Evolutionary conservation across 1,284 basidiomycete genomes (phyloP), one percentile per base, ranked within the genome.

Genomic region (Trametes pubescens): DNA sequence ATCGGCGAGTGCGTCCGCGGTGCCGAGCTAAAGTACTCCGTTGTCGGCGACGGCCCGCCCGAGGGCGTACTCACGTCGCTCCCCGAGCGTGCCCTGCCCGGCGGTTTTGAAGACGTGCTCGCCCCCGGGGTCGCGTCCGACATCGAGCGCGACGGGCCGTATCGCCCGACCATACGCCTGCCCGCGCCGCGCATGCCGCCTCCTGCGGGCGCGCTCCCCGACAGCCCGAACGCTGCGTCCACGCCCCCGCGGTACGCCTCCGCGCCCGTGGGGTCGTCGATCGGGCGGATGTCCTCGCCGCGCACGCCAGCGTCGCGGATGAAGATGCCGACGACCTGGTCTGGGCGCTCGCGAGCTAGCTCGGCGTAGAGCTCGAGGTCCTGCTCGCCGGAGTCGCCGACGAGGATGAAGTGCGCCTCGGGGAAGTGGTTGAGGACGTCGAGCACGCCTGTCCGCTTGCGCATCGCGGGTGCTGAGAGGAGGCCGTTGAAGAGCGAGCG

Each of bases 301-400:
- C 72, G 75, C 5, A 73, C 72, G 38, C 79, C 84, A 59, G 89
- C 91, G 71, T 95, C 90, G 29, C 94, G 84, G 53, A 96, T 87
- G 76, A 93, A 93, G 46, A 96, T 85, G 2, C 82, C 92, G 4
- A 88, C 76, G 43, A 94, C 82, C 72, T 91, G 89, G 10, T 77
- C 67, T 0, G 92, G 90, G 18, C 87, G 82, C 63, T 93, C 89
- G 22, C 78, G 76, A 0, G 94, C 93, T 22, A 95, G 73, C 63
- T 84, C 79, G 9, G 89, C 80, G 74, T 96, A 96, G 3, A 96
- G 80, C 75, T 96, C 93, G 44, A 96, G 79, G 76, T 96, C 95
- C 71, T 95, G 94, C 74, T 96, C 94, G 38, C 93, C 94, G 0
- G 89, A 87, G 75, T 97, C 95, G 9, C 95, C 95, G 35, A 97